A percentile compares a stretch with the other conserved stretches of the same genome.
Evolutionary conservation across 257 asterid genomes (phyloP).

Genomic region (Fraxinus pennsylvanica): DNA sequence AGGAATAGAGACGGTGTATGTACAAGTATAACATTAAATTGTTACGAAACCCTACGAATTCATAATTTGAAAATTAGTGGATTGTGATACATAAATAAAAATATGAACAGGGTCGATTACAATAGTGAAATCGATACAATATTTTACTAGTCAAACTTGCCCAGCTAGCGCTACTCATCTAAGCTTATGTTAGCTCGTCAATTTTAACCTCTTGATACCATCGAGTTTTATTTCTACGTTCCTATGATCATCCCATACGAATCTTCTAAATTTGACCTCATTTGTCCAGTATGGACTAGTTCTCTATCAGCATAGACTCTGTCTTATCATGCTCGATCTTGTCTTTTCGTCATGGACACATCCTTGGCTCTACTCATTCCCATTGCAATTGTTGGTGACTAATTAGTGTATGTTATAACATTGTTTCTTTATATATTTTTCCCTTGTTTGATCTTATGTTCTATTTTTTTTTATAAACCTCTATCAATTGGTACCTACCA

Average conservation of each 20-base stretch:
- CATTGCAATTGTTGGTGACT: background rate
- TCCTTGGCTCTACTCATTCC: background rate
- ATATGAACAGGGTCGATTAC: background rate
- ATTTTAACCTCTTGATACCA: too few relatives aligned
- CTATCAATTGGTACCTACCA: constrained; percentile 10
- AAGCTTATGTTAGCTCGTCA: too few relatives aligned
- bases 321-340: background rate
- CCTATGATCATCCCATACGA: too few relatives aligned
- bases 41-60: background rate
- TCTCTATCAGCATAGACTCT: too few relatives aligned
- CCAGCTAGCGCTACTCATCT: too few relatives aligned
- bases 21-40: too few relatives aligned
- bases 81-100: too few relatives aligned
- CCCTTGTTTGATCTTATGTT: too few relatives aligned
- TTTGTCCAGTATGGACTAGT: too few relatives aligned
- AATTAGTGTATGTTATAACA: background rate
- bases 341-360: background rate
- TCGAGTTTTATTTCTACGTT: background rate
- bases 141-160: background rate
- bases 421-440: too few relatives aligned
- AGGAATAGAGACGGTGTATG: background rate
- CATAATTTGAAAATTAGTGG: background rate
- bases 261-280: too few relatives aligned
- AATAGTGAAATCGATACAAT: background rate
- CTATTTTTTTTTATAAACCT: background rate